Conservation (phyloP, 2,329 filamentous ascomycete species). For the Magnaporthales sp. region DNA sequence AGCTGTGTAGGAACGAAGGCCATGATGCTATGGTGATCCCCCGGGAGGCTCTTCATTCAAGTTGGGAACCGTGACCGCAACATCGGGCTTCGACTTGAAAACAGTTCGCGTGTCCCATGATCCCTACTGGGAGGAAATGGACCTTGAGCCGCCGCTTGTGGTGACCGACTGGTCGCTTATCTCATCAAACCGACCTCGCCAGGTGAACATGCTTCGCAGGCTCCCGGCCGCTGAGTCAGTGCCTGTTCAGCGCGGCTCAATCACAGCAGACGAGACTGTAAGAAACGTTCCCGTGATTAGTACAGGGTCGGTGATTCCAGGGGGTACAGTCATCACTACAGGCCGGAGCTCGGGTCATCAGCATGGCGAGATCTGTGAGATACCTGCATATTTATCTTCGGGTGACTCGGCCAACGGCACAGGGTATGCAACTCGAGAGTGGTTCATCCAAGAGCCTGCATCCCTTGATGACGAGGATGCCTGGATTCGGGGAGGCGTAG, state of each 20-base stretch:
- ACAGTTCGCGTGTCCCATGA: constrained; percentile 35
- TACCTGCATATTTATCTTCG: constrained; percentile 31
- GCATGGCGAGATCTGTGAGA: constrained; percentile 31
- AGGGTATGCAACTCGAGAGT: constrained; percentile 32
- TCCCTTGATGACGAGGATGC: constrained; percentile 28
- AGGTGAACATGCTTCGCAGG: constrained; percentile 31
- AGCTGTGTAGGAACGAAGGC: constrained; percentile 21
- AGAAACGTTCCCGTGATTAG: constrained; percentile 17
- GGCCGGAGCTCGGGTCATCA: constrained; percentile 34
- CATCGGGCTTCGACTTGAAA: constrained; percentile 31
- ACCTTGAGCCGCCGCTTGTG: constrained; percentile 29
- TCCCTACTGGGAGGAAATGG: constrained; percentile 33
- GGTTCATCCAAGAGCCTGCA: constrained; percentile 33
- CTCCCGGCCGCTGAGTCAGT: constrained; percentile 22
- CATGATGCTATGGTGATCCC: constrained; percentile 26
- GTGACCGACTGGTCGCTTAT: constrained; percentile 37
- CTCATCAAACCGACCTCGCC: constrained; percentile 18
- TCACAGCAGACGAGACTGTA: neutral
- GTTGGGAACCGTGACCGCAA: constrained; percentile 27
- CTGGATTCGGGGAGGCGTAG: constrained; percentile 37
- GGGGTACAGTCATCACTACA: constrained; percentile 27
- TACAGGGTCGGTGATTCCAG: constrained; percentile 23
- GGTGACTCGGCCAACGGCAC: constrained; percentile 25
- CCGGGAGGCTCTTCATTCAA: constrained; percentile 14
- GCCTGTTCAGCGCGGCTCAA: neutral